Conservation (phyloP, 2,329 filamentous ascomycete species). For the Fusarium sp. region DNA sequence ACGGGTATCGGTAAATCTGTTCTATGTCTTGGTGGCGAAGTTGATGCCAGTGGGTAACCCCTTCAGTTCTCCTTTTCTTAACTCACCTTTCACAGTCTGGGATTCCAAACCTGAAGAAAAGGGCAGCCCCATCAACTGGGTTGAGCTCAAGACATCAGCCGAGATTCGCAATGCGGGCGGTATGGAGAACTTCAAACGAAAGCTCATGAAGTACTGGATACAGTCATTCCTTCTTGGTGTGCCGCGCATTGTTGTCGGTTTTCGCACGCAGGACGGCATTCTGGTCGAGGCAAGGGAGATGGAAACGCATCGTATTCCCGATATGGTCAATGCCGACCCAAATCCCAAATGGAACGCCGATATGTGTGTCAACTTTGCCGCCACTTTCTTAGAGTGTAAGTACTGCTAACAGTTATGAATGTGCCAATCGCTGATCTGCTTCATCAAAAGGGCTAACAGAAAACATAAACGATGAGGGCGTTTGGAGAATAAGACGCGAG, state of each 20-base stretch:
- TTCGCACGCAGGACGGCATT: constrained; percentile 76
- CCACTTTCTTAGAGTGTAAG: constrained; percentile 78
- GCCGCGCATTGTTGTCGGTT: constrained; percentile 90
- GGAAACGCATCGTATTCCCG: constrained; percentile 80
- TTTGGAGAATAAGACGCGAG: constrained; percentile 79
- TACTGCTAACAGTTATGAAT: constrained; percentile 1
- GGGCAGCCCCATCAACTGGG: constrained; percentile 82
- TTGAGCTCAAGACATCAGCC: constrained; percentile 92
- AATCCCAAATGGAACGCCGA: constrained; percentile 87
- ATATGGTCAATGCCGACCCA: constrained; percentile 72
- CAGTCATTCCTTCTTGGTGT: constrained; percentile 95
- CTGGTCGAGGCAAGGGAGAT: constrained; percentile 79
- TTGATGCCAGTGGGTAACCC: constrained; percentile 76
- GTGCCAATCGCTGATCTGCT: constrained; percentile 1
- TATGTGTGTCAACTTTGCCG: constrained; percentile 90
- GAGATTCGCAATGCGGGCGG: constrained; percentile 74
- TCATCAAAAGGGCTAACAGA: constrained; percentile 65
- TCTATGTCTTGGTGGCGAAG: constrained; percentile 88
- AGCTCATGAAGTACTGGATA: constrained; percentile 95
- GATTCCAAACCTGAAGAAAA: constrained; percentile 76
- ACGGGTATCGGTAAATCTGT: constrained; percentile 82
- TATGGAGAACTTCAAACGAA: constrained; percentile 80
- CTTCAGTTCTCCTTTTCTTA: background rate
- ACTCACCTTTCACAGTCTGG: constrained; percentile 66
- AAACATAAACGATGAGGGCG: constrained; percentile 72